Conservation (phyloP, 2,329 filamentous ascomycete species). For the Pyrenochaeta sp. region DNA sequence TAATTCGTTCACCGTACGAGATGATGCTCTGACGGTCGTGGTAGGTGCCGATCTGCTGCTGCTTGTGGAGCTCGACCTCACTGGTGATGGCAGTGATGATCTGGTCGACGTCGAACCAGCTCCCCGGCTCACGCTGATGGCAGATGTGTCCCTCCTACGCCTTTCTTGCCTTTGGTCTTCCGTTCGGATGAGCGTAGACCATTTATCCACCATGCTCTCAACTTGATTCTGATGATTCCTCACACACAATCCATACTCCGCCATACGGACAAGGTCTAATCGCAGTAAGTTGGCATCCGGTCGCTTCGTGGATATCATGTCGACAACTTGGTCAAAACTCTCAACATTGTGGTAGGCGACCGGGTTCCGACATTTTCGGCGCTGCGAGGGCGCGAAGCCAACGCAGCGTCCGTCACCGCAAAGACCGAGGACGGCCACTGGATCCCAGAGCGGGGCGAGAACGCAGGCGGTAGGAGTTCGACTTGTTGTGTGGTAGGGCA, state of each 20-base stretch:
- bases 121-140: neutral
- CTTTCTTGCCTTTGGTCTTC: neutral
- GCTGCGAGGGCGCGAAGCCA: constrained; percentile 12
- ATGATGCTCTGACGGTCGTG: no score
- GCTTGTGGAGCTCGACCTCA: no score
- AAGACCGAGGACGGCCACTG: constrained; percentile 14
- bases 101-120: constrained; percentile 3
- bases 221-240: constrained; percentile 5
- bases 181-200: constrained; percentile 7
- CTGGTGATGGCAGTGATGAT: no score
- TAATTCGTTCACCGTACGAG: no score
- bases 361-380: constrained; percentile 12
- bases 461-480: no score
- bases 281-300: constrained; percentile 15
- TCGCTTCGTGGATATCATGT: constrained; percentile 3
- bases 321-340: constrained; percentile 4
- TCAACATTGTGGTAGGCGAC: constrained; percentile 5
- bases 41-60: no score
- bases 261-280: constrained; percentile 13
- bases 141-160: constrained; percentile 3
- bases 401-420: constrained; percentile 12
- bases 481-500: no score
- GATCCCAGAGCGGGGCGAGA: no score
- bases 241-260: constrained; percentile 12
- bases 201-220: constrained; percentile 5